A percentile compares a stretch with the other conserved stretches of the same genome.
phyloP scores from a whole-genome alignment of 2,329 filamentous ascomycete species.

The Emmonsiellopsis sp. region DNA sequence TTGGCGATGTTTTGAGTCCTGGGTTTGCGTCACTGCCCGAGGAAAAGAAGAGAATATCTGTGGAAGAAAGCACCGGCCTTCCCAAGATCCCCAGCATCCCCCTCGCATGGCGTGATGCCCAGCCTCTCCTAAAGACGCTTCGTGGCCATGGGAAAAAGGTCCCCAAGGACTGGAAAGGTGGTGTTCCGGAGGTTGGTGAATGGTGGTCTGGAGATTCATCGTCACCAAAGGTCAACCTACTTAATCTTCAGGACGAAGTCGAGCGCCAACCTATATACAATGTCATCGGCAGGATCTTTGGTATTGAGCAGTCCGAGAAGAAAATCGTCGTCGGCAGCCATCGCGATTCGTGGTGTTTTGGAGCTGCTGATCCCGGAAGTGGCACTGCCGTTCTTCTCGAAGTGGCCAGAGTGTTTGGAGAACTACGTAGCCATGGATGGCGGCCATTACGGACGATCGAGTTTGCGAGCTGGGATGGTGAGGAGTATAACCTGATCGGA shows the following conservation, averaged over 20 bases:
- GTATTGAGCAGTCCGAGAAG: slow-evolving; percentile 75
- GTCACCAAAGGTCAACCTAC: slow-evolving; percentile 69
- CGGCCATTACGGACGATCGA: slow-evolving; percentile 86
- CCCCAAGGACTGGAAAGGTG: slow-evolving; percentile 64
- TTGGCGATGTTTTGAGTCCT: slow-evolving; percentile 87
- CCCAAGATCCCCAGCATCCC: slow-evolving; percentile 82
- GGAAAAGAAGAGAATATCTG: slow-evolving; percentile 52
- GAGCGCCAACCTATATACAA: slow-evolving; percentile 85
- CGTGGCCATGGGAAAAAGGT: slow-evolving; percentile 63
- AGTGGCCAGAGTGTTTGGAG: slow-evolving; percentile 73
- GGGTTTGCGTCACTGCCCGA: slow-evolving; percentile 56
- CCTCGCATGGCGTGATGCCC: slow-evolving; percentile 79
- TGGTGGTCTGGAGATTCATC: slow-evolving; percentile 77
- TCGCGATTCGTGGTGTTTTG: slow-evolving; percentile 85
- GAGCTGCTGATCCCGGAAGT: slow-evolving; percentile 73
- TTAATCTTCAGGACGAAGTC: slow-evolving; percentile 79
- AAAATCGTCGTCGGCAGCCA: slow-evolving; percentile 87
- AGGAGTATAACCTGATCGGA: slow-evolving; percentile 86
- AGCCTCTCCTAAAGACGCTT: slow-evolving; percentile 65
- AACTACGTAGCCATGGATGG: slow-evolving; percentile 70
- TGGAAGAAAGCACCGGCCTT: slow-evolving; percentile 62
- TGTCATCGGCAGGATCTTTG: slow-evolving; percentile 71
- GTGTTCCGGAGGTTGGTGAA: slow-evolving; percentile 61
- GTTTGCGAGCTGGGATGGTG: slow-evolving; percentile 93
- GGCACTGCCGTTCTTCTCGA: slow-evolving; percentile 90